Conservation (phyloP, 2,329 filamentous ascomycete species). For the Aaosphaeria pasadenensis region DNA sequence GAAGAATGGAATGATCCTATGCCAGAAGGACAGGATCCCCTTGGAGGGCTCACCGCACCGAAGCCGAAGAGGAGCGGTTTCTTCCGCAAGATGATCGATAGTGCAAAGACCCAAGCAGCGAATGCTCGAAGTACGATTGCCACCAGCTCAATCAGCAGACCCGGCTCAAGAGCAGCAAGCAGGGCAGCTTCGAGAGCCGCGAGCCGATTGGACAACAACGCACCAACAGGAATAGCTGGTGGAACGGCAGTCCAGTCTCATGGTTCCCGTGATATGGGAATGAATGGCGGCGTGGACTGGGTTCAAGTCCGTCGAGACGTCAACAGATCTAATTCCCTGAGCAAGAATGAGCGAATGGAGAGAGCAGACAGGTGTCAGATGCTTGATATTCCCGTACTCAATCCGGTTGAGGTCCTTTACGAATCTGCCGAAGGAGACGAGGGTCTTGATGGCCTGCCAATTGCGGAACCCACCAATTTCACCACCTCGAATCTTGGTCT, state of each 20-base stretch:
- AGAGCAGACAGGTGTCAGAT: constrained; percentile 87
- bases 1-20: constrained; percentile 51
- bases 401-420: constrained; percentile 84
- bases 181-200: constrained; percentile 40
- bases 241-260: constrained; percentile 33
- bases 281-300: constrained; percentile 72
- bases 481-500: constrained; percentile 73
- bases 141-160: constrained; percentile 49
- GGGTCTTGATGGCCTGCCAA: constrained; percentile 76
- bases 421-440: constrained; percentile 88
- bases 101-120: constrained; percentile 89
- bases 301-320: constrained; percentile 96
- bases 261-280: constrained; percentile 68
- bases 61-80: constrained; percentile 79
- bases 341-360: constrained; percentile 81
- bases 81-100: constrained; percentile 92
- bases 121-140: constrained; percentile 84
- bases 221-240: constrained; percentile 55
- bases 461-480: constrained; percentile 81
- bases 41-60: constrained; percentile 78
- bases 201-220: constrained; percentile 36
- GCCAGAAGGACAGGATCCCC: constrained; percentile 64
- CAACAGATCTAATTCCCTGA: constrained; percentile 90
- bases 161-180: constrained; percentile 39
- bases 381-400: constrained; percentile 85